Percentiles rank a stretch among this genome's conserved stretches.
These are phyloP conservation scores for Backusella tuberculispora DNA, from an alignment of 192 early-diverging fungal genomes.

Conservation along the genomic window DNA sequence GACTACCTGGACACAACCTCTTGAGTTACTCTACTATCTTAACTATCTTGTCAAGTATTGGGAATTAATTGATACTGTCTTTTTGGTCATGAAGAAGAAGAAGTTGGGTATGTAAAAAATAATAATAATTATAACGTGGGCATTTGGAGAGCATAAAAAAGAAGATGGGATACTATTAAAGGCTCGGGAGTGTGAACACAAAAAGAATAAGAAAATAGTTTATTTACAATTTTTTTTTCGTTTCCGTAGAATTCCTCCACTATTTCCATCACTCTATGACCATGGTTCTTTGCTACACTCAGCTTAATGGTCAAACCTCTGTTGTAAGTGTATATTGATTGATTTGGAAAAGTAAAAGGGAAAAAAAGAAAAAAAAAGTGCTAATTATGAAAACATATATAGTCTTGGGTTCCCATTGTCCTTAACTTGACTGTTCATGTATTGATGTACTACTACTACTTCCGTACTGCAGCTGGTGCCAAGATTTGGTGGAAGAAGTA, in stretches of 20 bases:
- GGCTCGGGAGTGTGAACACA: too few relatives aligned
- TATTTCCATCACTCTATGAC: conserved; percentile 92
- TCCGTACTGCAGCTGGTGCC: conserved; percentile 71
- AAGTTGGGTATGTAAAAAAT: conserved; percentile 51
- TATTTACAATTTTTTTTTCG: conserved; percentile 1
- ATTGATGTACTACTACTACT: conserved; percentile 89
- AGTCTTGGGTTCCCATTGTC: conserved; percentile 75
- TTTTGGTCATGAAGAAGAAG: conserved; percentile 83
- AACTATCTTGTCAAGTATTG: conserved; percentile 92
- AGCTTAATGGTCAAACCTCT: conserved; percentile 70
- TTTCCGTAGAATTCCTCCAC: conserved; percentile 77
- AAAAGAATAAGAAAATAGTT: neutral
- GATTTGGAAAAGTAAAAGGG: neutral
- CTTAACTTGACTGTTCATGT: conserved; percentile 88
- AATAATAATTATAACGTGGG: neutral
- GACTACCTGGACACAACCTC: conserved; percentile 69
- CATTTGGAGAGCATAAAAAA: neutral
- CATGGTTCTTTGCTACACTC: conserved; percentile 81
- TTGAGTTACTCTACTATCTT: conserved; percentile 84
- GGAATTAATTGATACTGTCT: conserved; percentile 86
- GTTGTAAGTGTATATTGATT: conserved; percentile 60
- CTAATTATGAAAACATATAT: neutral
- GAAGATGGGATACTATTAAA: neutral
- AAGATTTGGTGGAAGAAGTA: conserved; percentile 93
- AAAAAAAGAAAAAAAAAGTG: neutral